Percentiles rank a stretch among this genome's conserved stretches.
These are phyloP conservation scores for Spizellomyces punctatus DNA, from an alignment of 192 early-diverging fungal species.

Conservation along the genomic window DNA sequence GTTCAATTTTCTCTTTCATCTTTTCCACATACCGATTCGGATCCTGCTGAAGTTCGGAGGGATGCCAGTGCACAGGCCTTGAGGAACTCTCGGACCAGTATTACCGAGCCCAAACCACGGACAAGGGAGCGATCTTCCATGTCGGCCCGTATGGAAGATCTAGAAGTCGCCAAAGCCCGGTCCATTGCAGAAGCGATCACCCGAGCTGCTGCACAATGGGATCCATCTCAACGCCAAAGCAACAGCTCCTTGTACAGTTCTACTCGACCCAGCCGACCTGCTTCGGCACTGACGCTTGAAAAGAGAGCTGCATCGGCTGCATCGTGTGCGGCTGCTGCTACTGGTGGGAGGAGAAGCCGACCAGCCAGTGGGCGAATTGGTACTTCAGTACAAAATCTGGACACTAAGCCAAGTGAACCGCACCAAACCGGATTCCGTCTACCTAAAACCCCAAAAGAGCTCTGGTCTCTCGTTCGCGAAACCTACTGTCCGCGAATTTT, in stretches of 20 bases:
- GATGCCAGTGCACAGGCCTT: not conserved
- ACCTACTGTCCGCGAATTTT: conserved; percentile 6
- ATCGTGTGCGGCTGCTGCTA: not conserved
- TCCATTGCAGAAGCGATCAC: conserved; percentile 6
- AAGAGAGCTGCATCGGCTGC: conserved; percentile 1
- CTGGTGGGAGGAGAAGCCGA: not conserved
- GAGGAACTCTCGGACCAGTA: not conserved
- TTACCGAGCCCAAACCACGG: not conserved
- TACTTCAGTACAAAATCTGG: too few species aligned
- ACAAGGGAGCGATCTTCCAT: not conserved
- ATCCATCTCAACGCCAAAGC: not conserved
- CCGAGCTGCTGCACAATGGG: conserved; percentile 1
- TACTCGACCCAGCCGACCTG: not conserved
- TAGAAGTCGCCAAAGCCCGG: conserved; percentile 10
- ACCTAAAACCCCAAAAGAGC: conserved; percentile 5
- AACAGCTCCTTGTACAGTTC: not conserved
- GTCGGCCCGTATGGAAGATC: conserved; percentile 1
- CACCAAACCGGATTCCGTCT: not conserved
- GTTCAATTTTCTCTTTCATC: not conserved
- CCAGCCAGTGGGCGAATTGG: not conserved
- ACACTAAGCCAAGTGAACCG: too few species aligned
- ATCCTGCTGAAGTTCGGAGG: not conserved
- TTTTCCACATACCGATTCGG: not conserved
- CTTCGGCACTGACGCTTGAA: not conserved
- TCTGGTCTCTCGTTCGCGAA: conserved; percentile 19